Percentiles rank a stretch among this genome's conserved stretches.
These are phyloP conservation scores for Chaetothyriales sp. DNA, from an alignment of 2,329 filamentous ascomycete species.

Conservation along the genomic window DNA sequence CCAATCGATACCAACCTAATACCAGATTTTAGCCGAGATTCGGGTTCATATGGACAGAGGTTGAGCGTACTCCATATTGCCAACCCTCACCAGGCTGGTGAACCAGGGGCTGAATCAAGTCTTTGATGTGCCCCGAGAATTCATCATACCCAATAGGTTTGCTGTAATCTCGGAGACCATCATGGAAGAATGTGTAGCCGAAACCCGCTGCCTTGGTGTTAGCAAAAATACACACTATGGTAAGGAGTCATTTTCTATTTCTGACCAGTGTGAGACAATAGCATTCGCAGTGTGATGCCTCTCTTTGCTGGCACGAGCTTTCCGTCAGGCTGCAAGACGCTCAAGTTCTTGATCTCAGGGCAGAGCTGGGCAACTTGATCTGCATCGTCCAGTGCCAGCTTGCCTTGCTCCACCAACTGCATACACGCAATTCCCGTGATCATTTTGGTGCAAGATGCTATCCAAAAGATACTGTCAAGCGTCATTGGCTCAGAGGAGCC, in stretches of 20 bases:
- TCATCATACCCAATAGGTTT: constrained; percentile 42
- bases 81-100: constrained; percentile 50
- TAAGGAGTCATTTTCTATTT: constrained; percentile 12
- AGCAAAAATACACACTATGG: not conserved
- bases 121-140: constrained; percentile 39
- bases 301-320: constrained; percentile 23
- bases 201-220: constrained; percentile 19
- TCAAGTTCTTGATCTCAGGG: constrained; percentile 31
- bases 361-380: constrained; percentile 28
- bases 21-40: too few species aligned
- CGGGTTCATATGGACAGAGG: constrained; percentile 19
- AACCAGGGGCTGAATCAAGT: constrained; percentile 38
- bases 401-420: constrained; percentile 41
- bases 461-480: constrained; percentile 26
- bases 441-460: constrained; percentile 45
- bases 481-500: constrained; percentile 14
- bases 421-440: constrained; percentile 38
- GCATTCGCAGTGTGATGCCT: constrained; percentile 36
- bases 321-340: constrained; percentile 27
- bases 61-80: constrained; percentile 40
- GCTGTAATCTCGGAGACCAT: constrained; percentile 23
- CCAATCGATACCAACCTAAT: constrained; percentile 40
- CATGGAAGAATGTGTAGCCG: constrained; percentile 34
- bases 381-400: constrained; percentile 34
- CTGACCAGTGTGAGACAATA: constrained; percentile 35